These are phyloP conservation scores for Hyphopichia burtonii DNA, from an alignment of 1,139 yeast genomes.

Conservation along the genomic window DNA sequence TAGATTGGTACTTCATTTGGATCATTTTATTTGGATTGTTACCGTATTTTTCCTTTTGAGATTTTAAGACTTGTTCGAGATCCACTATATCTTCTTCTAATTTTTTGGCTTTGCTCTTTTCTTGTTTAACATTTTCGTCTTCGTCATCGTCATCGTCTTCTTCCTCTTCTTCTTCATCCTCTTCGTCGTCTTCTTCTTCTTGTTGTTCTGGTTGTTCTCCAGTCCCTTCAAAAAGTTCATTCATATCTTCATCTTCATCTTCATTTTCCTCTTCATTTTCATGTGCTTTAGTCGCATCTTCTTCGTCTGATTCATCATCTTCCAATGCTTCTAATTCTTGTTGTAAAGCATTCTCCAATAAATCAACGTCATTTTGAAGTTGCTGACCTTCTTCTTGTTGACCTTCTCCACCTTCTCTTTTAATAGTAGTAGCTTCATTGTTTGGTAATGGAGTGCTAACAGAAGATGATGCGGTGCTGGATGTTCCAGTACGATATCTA, in stretches of 20 bases:
- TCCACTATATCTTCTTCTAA: constrained; percentile 85
- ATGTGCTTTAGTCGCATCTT: constrained; percentile 19
- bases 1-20: constrained; percentile 83
- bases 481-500: constrained; percentile 13
- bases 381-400: constrained; percentile 19
- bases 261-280: constrained; percentile 5
- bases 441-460: constrained; percentile 18
- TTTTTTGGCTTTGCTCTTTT: constrained; percentile 66
- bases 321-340: constrained; percentile 10
- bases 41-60: constrained; percentile 70
- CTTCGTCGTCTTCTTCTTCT: constrained; percentile 25
- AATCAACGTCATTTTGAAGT: constrained; percentile 6
- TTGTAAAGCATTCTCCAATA: constrained; percentile 4
- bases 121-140: constrained; percentile 23
- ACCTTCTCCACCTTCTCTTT: constrained; percentile 9
- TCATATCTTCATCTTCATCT: constrained; percentile 3
- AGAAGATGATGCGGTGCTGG: constrained; percentile 24
- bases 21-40: constrained; percentile 85
- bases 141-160: constrained; percentile 28
- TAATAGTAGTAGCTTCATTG: constrained; percentile 4
- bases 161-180: constrained; percentile 27
- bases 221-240: constrained; percentile 4
- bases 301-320: constrained; percentile 30
- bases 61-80: constrained; percentile 73
- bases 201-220: constrained; percentile 6